Base-by-base conservation (phyloP, 2,329 filamentous ascomycete genomes). In the Ophiosphaerella herpotricha region DNA sequence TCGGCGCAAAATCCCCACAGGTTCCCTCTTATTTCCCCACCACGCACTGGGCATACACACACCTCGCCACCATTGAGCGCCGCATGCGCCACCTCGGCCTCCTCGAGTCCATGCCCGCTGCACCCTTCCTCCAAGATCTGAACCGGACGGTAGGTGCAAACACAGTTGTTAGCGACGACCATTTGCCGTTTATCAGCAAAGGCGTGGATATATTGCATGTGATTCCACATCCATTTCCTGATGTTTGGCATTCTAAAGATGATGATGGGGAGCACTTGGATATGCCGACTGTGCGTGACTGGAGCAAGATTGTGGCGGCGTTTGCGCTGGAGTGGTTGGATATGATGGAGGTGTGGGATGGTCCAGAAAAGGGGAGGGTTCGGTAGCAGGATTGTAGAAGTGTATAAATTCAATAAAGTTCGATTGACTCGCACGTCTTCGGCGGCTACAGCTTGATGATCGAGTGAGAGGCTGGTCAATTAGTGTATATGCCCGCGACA, bases 281-380 rank as follows among this genome's bases (percentile, higher is more conserved):
- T 71, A 77, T 87, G 59, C 79, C 84, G 7, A 93, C 89, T 0
- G 84, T 92, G 32, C 83, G 89, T 63, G 94, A 99, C 72, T 99
- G 94, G 94, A 85, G 88, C 14, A 86, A 83, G 70, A 86, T 99
- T 41, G 79, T 93, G 6, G 87, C 89, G 1, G 92, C 86, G 0
- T 99, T 97, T 76, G 83, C 86, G 31, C 87, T 89, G 0, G 93
- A 97, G 74, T 97, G 92, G 91, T 84, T 97, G 83, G 92, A 96
- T 59, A 74, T 97, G 53, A 85, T 87, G 56, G 83, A 70, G 50
- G 67, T 70, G 7, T 71, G 67, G 67, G 56, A 64, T 50, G 67
- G 57, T 49, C 56, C 58, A 36, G 47, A 31, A 14, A 32, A 29
- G 12, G 37, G 7, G 11, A 29, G 11, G 7, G 7, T 29, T 8